Base-by-base conservation (phyloP, 352 stramenopile species). In the Pythium volutum region DNA sequence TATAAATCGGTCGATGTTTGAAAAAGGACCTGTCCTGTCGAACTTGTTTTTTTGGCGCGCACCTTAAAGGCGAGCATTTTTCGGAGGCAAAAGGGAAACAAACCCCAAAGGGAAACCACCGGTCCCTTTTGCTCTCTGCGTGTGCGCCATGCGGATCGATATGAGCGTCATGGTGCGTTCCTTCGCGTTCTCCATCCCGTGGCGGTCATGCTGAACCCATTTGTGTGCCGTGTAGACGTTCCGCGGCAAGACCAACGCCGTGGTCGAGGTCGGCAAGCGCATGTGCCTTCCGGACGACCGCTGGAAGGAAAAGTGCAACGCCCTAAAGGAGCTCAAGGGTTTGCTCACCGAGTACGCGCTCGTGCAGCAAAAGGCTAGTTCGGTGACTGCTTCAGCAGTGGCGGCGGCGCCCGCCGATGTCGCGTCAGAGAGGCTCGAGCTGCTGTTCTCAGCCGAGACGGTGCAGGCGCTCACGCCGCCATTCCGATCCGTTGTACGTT, bases 301-400 rank as follows among this genome's bases (percentile, higher is more conserved):
- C 65, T 88, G 79, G 76, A 71, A 79, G 51, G 73, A 81, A 56
- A 84, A 84, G 46, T 87, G 79, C 55, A 64, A 64, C 18, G 75
- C 79, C 38, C 74, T 88, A 54, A 60, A 59, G 15, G 75, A 84
- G 50, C 60, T 88, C 36, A 69, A 66, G 14, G 22, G n/a, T 18
- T 29, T 87, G 29, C 42, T 88, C 11, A 10, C 11, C 11, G 59
- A 65, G 25, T 73, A 71, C 39, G 61, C 59, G 12, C 45, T 43
- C 23, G 42, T 18, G 26, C 45, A 49, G 43, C 52, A 62, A 42
- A 59, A 54, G 26, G 29, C 41, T 8, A 33, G 23, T n/a, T 46
- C 57, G n/a, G n/a, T n/a, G n/a, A 22, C 20, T 18, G 50, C 55
- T 5, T 27, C 27, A 10, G 18, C 20, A 10, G 50, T 33, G 18